These are phyloP conservation scores for Xylaria sp. DNA, from an alignment of 2,329 filamentous ascomycete genomes.

Conservation along the genomic window DNA sequence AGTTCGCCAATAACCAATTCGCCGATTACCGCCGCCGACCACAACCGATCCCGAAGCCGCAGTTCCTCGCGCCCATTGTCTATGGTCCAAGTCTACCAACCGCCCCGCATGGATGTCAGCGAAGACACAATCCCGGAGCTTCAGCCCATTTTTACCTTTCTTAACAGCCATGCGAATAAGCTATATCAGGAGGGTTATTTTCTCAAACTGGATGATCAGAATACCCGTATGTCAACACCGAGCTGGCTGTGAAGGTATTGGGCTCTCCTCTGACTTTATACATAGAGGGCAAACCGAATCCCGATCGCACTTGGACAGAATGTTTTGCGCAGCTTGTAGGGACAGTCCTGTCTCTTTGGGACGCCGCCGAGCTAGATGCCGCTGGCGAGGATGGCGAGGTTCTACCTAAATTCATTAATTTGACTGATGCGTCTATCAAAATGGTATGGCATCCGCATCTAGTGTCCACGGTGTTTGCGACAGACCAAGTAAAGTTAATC, in stretches of 20 bases:
- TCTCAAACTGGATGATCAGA: constrained; percentile 92
- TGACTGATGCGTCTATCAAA: constrained; percentile 96
- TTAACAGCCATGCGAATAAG: constrained; percentile 96
- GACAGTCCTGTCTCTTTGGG: constrained; percentile 94
- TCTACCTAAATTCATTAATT: constrained; percentile 89
- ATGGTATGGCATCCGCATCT: constrained; percentile 67
- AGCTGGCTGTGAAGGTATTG: background rate
- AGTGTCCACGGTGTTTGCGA: background rate
- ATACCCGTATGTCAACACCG: constrained; percentile 70
- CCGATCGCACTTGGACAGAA: constrained; percentile 90
- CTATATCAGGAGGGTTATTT: constrained; percentile 98
- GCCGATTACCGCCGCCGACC: constrained; percentile 41
- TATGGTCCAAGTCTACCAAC: constrained; percentile 84
- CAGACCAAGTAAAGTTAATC: constrained; percentile 22
- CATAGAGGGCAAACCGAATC: constrained; percentile 86
- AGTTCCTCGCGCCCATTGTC: constrained; percentile 75
- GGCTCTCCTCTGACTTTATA: constrained; percentile 19
- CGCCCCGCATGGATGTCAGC: constrained; percentile 82
- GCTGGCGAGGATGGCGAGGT: constrained; percentile 86
- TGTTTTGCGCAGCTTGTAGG: constrained; percentile 97
- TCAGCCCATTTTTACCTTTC: constrained; percentile 88
- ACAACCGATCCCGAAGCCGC: constrained; percentile 47
- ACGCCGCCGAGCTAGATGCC: constrained; percentile 87
- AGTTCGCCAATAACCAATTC: constrained; percentile 51
- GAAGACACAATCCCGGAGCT: constrained; percentile 90